A percentile compares a stretch with the other conserved stretches of the same genome.
Evolutionary conservation across 495 filamentous ascomycete species (phyloP).

Genomic region (Neurospora sp.): DNA sequence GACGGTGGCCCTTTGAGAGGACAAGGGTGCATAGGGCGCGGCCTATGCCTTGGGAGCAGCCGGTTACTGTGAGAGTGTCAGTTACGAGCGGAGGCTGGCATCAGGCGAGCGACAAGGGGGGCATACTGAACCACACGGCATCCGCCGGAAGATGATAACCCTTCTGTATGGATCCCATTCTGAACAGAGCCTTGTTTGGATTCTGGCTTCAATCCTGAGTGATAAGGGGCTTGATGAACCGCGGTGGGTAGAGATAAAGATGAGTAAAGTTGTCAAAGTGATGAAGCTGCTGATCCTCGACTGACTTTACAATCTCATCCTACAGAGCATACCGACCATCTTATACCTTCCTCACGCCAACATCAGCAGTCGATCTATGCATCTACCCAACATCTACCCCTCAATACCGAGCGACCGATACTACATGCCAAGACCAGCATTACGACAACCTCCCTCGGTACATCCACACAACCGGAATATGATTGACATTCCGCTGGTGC

Average conservation of each 20-base stretch:
- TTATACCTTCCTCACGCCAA: background rate
- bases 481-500: background rate
- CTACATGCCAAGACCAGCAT: background rate
- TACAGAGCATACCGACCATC: background rate
- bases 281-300: background rate
- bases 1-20: slow-evolving; percentile 28
- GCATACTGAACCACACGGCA: slow-evolving; percentile 43
- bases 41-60: slow-evolving; percentile 41
- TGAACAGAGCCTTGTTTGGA: slow-evolving; percentile 16
- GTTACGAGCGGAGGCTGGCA: background rate
- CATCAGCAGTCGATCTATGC: background rate
- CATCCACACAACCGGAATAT: background rate
- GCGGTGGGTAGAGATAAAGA: background rate
- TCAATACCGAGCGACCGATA: background rate
- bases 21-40: slow-evolving; percentile 30
- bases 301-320: background rate
- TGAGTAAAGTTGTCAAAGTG: background rate
- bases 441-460: background rate
- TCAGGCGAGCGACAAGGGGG: background rate
- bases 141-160: slow-evolving; percentile 36
- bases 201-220: background rate
- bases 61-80: slow-evolving; percentile 29
- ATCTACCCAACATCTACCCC: background rate
- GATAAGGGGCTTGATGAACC: background rate
- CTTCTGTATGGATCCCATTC: slow-evolving; percentile 15